Base-by-base conservation (phyloP, 495 filamentous ascomycete species). In the Penicillium daleae region DNA sequence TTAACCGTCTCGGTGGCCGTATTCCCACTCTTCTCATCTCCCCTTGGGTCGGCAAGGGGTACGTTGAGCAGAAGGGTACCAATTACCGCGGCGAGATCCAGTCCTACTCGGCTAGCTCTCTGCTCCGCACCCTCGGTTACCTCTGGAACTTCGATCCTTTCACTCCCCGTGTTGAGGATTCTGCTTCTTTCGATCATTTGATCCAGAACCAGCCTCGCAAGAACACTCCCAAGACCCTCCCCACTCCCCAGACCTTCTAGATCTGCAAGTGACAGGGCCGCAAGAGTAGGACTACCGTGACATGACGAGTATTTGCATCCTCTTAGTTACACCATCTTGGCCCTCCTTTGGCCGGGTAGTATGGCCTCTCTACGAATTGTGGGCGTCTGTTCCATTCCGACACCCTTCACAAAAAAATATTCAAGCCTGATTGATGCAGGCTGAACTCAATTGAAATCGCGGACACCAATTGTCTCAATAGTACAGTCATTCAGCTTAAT, bases 1-100 rank as follows among this genome's bases (percentile, higher is more conserved):
- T 83, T 56, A 67, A 80, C 66, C 78, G 80, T 39, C 76, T 83
- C 13, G 83, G 82, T 40, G 77, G 74, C 9, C 81, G 81, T 57
- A 70, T 83, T 19, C 82, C 81, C 0, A 82, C 82, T 4, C 54
- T 81, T n/a, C 65, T 84, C 1, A 80, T 83, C 63, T 83, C 81
- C 1, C 81, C 81, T 4, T 84, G 77, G 74, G 71, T 79, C 2
- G 67, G 49, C 3, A 77, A 79, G 67, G 80, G 76, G 0, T 24
- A 65, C 19, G 74, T 83, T n/a, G 79, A 85, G 75, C 72, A 82
- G 58, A 75, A 78, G 73, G 78, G 80, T 3, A 68, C 40, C 9
- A 78, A 79, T 54, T 60, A 61, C 0, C 57, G 70, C 15, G 74
- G 76, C 8, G 42, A 76, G 54, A 61, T 64, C 22, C 67, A 72